Base-by-base conservation (phyloP, 352 stramenopile species). In the Globisporangium nagaii region DNA sequence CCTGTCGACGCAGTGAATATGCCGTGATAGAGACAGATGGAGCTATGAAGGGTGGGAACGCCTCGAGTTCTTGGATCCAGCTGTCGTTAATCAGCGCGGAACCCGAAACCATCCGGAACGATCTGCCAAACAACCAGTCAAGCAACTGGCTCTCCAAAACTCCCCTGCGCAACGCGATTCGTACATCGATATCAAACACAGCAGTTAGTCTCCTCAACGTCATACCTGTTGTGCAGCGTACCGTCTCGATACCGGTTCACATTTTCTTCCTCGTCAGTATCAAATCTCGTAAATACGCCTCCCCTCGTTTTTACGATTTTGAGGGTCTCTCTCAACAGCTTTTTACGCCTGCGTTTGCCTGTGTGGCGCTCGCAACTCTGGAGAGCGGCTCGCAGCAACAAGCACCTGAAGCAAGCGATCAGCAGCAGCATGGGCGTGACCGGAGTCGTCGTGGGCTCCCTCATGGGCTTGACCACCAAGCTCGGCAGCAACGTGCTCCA, bases 381-480 rank as follows among this genome's bases (percentile, higher is more conserved):
- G 13, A 44, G 19, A 25, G 41, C 41, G 22, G 41, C 41, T 47
- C 40, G 22, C 12, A 39, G 19, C 54, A 60, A 40, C 25, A 40
- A 44, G 22, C 25, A 53, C 27, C 32, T 49, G 11, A 20, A 64
- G 42, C 46, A 37, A 60, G 49, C 28, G 35, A 49, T 30, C 31
- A 65, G 28, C 34, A 58, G 27, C 40, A 68, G 28, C 41, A 93
- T 93, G 83, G 78, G 78, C 55, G 72, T 93, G 57, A 77, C 75
- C 40, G 83, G 83, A 49, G 71, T 83, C 54, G 61, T 74, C 39
- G 63, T 84, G 53, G 83, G 83, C 66, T 76, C 80, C 40, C n/a
- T 87, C 52, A 63, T 93, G 52, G 83, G 83, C 48, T 66, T 93
- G 56, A 82, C 80, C 60, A 93, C 83, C 58, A 93, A 93, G 66